phyloP scores from a whole-genome alignment of 2,329 filamentous ascomycete species.

The Calonectria fujianensis region DNA sequence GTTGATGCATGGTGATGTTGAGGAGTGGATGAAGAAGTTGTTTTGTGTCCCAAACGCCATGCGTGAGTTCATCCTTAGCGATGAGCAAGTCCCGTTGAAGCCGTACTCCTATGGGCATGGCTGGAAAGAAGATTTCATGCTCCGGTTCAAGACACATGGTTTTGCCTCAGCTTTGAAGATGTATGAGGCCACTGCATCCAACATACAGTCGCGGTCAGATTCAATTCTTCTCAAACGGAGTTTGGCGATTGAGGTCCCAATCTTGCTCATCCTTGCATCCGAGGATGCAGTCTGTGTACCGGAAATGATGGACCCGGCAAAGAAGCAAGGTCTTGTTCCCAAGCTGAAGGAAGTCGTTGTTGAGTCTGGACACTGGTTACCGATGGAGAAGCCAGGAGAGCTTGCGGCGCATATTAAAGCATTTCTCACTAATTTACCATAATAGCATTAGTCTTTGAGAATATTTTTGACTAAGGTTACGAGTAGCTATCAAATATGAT shows the following conservation, averaged over 20 bases:
- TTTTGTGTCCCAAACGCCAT: constrained; percentile 44
- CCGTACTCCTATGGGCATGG: constrained; percentile 3
- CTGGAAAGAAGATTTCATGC: constrained; percentile 36
- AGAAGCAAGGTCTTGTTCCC: constrained; percentile 39
- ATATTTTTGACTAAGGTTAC: not conserved
- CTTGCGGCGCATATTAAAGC: constrained; percentile 32
- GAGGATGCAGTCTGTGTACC: constrained; percentile 35
- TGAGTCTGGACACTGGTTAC: constrained; percentile 40
- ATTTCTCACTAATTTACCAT: constrained; percentile 3
- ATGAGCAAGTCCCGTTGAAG: constrained; percentile 33
- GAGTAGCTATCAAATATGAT: not conserved
- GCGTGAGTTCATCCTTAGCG: constrained; percentile 37
- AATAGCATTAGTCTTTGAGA: not conserved
- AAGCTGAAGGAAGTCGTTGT: constrained; percentile 34
- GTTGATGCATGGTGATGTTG: constrained; percentile 32
- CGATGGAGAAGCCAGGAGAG: constrained; percentile 42
- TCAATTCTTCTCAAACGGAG: constrained; percentile 14
- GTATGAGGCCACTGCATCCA: constrained; percentile 36
- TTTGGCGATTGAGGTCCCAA: constrained; percentile 33
- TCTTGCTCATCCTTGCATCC: constrained; percentile 25
- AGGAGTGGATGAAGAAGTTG: constrained; percentile 40
- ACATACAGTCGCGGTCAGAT: constrained; percentile 35
- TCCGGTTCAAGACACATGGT: constrained; percentile 27
- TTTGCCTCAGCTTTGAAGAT: constrained; percentile 37
- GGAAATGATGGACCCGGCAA: constrained; percentile 35